Conservation (phyloP, 805 yeast genomes). For the Blastobotrys americana region DNA sequence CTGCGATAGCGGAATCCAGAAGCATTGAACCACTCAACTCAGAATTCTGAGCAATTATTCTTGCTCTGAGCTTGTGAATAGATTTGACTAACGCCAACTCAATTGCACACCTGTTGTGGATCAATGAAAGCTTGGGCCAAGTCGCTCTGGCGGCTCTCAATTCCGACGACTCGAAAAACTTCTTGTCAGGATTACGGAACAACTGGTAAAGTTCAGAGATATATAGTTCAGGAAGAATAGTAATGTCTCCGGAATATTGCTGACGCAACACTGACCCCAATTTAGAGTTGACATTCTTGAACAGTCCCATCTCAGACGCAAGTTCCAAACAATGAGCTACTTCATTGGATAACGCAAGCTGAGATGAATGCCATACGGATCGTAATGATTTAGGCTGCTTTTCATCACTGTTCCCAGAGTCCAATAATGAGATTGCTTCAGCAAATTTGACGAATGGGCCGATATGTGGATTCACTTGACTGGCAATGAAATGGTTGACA, state of each 20-base stretch:
- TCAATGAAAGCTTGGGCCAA: slow-evolving; percentile 85
- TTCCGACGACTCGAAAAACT: slow-evolving; percentile 60
- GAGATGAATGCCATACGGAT: slow-evolving; percentile 28
- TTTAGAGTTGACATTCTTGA: slow-evolving; percentile 65
- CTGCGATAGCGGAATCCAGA: neutral
- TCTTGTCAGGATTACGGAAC: slow-evolving; percentile 75
- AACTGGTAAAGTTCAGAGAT: slow-evolving; percentile 52
- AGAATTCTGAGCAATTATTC: slow-evolving; percentile 14
- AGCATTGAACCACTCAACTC: neutral
- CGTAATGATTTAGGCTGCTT: slow-evolving; percentile 3
- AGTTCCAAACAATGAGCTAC: slow-evolving; percentile 70
- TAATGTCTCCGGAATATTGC: slow-evolving; percentile 87
- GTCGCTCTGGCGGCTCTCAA: slow-evolving; percentile 84
- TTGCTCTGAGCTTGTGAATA: slow-evolving; percentile 51
- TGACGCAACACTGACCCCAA: slow-evolving; percentile 72
- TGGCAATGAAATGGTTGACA: slow-evolving; percentile 94
- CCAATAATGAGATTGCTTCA: slow-evolving; percentile 11
- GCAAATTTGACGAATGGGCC: slow-evolving; percentile 60
- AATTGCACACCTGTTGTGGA: slow-evolving; percentile 81
- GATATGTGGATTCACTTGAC: slow-evolving; percentile 96
- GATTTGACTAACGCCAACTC: slow-evolving; percentile 83
- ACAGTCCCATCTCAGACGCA: slow-evolving; percentile 66
- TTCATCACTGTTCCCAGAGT: slow-evolving; percentile 21
- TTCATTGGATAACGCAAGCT: slow-evolving; percentile 60
- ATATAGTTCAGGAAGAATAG: slow-evolving; percentile 74